Evolutionary conservation across 441 rosid species (phyloP).

Genomic region (Euphorbia schlechtendalii): DNA sequence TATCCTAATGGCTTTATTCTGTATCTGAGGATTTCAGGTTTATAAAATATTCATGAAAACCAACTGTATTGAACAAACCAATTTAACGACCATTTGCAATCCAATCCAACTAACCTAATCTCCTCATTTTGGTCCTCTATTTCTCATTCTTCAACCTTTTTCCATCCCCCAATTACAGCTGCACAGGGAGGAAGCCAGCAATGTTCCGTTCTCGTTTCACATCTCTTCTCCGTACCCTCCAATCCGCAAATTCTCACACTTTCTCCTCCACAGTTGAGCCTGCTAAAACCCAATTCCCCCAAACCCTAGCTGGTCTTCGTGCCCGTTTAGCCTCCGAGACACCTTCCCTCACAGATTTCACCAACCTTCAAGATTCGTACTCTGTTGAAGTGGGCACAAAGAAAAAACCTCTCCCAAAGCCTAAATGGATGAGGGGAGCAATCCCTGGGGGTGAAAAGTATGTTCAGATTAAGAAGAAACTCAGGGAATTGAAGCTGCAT

Average conservation of each 20-base stretch:
- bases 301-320: conserved; percentile 69
- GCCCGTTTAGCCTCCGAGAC: conserved; percentile 73
- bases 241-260: conserved; percentile 23
- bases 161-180: background rate
- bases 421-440: conserved; percentile 95
- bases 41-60: no score
- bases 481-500: conserved; percentile 83
- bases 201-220: conserved; percentile 36
- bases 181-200: background rate
- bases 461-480: conserved; percentile 92
- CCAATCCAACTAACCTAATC: background rate
- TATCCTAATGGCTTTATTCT: no score
- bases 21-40: no score
- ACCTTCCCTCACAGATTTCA: conserved; percentile 59
- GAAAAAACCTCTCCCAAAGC: conserved; percentile 93
- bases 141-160: background rate
- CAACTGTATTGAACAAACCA: background rate
- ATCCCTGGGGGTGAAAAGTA: conserved; percentile 95
- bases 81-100: background rate
- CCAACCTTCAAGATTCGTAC: conserved; percentile 40
- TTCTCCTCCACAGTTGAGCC: conserved; percentile 34
- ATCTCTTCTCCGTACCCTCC: conserved; percentile 30
- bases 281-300: conserved; percentile 35
- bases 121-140: background rate
- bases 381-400: conserved; percentile 94